phyloP scores from a whole-genome alignment of 2,329 filamentous ascomycete species.

The Beauveria australis region DNA sequence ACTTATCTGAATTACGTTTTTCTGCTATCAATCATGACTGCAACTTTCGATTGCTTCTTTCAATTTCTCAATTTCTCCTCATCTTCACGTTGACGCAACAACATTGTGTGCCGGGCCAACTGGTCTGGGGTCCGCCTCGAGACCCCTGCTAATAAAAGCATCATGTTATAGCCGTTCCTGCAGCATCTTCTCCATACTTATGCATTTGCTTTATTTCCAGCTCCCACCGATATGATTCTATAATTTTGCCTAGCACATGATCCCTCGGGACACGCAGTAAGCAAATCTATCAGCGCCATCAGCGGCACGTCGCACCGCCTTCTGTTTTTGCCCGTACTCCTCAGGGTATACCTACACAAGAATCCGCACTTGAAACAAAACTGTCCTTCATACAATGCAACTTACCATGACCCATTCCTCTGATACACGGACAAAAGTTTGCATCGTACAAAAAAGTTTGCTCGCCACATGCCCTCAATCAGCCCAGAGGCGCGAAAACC shows the following conservation, averaged over 20 bases:
- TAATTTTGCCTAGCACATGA: neutral
- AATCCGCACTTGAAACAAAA: conserved; percentile 1
- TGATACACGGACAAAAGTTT: neutral
- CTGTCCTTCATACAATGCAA: conserved; percentile 1
- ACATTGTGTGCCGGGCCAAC: neutral
- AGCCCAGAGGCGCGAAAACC: neutral
- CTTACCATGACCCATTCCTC: neutral
- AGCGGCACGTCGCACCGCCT: conserved; percentile 11
- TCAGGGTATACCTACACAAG: conserved; percentile 1
- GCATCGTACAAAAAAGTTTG: conserved; percentile 6
- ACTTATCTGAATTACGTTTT: no score
- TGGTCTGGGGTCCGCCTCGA: neutral
- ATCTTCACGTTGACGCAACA: neutral
- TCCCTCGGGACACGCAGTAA: neutral
- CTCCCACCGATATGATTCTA: neutral
- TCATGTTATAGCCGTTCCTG: neutral
- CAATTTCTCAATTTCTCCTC: neutral
- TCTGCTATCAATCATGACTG: no score
- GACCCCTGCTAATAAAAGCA: neutral
- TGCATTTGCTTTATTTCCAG: conserved; percentile 9
- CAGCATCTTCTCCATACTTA: neutral
- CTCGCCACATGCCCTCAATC: neutral
- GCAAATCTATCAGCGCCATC: neutral
- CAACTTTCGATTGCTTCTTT: neutral
- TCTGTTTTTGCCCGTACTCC: neutral